Base-by-base conservation (phyloP, 768 basidiomycete genomes). In the Amanita thiersii region DNA sequence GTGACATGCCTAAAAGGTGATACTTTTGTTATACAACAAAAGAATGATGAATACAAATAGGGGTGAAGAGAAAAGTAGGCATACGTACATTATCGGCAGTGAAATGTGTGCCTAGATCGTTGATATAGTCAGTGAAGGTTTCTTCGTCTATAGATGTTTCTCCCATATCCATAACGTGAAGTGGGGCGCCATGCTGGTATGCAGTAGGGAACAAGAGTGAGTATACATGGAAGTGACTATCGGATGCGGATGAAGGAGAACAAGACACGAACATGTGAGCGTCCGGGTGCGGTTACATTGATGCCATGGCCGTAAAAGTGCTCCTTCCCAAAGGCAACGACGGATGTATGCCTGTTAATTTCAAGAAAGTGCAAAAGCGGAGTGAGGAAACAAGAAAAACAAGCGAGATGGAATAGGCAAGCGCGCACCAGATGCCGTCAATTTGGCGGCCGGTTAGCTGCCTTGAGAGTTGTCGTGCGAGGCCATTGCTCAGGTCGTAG, bases 231-330 rank as follows among this genome's bases (percentile, higher is more conserved):
- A n/a, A n/a, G n/a, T n/a, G n/a, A n/a, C n/a, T n/a, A n/a, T n/a
- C n/a, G n/a, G n/a, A n/a, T n/a, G n/a, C n/a, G n/a, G n/a, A n/a
- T n/a, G n/a, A n/a, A n/a, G n/a, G n/a, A n/a, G n/a, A n/a, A n/a
- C n/a, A n/a, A n/a, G 24, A 32, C 24, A 65, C 85, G 46, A 57
- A 87, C 87, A 64, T 91, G 89, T 2, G 92, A 91, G 50, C 65
- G 69, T 10, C 92, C 91, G 0, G 93, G 92, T 1, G 52, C 50
- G 0, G 83, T 78, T 17, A 73, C 73, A 36, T 54, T 62, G 44
- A 97, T 91, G 2, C 93, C 93, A 51, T 80, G 86, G 2, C 93
- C 92, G 58, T 91, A 98, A 53, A 87, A 94, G 20, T 88, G 64
- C 55, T 98, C 93, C 52, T 81, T 79, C 2, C 79, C 79, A 58